Percentiles rank a stretch among this genome's conserved stretches.
Conservation (phyloP, 495 filamentous ascomycete species). For the Xylaria venustula region DNA sequence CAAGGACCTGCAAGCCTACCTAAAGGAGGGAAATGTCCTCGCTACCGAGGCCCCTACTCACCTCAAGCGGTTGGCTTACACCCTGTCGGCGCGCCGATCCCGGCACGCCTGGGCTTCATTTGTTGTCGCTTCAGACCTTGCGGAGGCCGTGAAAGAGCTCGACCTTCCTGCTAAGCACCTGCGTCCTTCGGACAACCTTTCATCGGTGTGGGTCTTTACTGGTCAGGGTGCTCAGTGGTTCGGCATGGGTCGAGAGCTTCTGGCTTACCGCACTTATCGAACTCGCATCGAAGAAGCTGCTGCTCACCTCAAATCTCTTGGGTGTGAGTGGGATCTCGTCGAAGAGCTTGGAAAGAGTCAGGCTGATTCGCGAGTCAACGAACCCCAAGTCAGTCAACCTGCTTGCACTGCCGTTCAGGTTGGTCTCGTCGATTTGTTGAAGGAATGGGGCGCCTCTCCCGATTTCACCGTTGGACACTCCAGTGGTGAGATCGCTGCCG, state of each 20-base stretch:
- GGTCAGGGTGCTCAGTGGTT: conserved; percentile 44
- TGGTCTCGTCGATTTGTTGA: conserved; percentile 53
- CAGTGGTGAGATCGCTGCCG: conserved; percentile 58
- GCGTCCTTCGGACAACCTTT: conserved; percentile 18
- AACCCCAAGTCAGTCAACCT: conserved; percentile 37
- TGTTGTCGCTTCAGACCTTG: conserved; percentile 29
- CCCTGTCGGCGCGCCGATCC: conserved; percentile 37
- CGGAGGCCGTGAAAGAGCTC: conserved; percentile 15
- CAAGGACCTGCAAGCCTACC: conserved; percentile 18
- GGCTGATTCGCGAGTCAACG: conserved; percentile 22
- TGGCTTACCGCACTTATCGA: conserved; percentile 24
- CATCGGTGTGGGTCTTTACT: conserved; percentile 28
- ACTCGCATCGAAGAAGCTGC: conserved; percentile 26
- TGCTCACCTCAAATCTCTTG: conserved; percentile 22
- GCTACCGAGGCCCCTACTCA: conserved; percentile 15
- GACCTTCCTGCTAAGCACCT: conserved; percentile 21
- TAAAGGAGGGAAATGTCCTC: conserved; percentile 14
- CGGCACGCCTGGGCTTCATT: conserved; percentile 39
- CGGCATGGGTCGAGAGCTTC: conserved; percentile 48
- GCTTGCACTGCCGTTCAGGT: conserved; percentile 49
- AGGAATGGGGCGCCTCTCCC: conserved; percentile 45
- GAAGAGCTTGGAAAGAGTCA: conserved; percentile 22
- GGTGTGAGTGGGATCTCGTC: conserved; percentile 23
- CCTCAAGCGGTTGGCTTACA: conserved; percentile 34
- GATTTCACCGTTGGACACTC: conserved; percentile 56